Conservation (phyloP, 2,329 filamentous ascomycete species). For the Aureobasidium sp. region DNA sequence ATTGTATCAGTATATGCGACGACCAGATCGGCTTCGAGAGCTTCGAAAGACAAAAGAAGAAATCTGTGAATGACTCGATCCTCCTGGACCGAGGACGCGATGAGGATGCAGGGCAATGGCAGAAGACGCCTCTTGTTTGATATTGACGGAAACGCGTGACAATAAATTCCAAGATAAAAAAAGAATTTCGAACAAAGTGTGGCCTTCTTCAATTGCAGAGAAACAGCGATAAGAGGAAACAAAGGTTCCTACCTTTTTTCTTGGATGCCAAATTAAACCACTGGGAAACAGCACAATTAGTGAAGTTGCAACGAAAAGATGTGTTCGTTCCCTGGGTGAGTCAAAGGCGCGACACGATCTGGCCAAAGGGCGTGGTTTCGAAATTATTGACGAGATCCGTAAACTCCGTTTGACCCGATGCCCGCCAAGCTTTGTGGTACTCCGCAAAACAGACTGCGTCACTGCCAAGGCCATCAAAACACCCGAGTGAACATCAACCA, state of each 20-base stretch:
- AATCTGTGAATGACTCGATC: background rate
- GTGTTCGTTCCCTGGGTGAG: background rate
- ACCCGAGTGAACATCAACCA: background rate
- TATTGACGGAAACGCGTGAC: constrained; percentile 11
- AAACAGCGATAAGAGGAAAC: background rate
- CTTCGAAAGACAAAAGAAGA: background rate
- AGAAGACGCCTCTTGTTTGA: background rate
- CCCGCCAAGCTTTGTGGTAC: background rate
- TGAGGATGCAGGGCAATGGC: background rate
- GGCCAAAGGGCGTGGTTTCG: background rate
- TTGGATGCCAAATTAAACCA: background rate
- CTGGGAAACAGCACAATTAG: background rate
- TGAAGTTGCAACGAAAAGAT: background rate
- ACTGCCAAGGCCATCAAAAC: background rate
- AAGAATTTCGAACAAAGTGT: constrained; percentile 2
- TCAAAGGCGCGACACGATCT: background rate
- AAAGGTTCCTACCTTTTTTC: background rate
- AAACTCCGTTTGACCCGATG: background rate
- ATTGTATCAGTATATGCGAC: background rate
- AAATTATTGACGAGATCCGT: constrained; percentile 5
- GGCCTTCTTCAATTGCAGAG: background rate
- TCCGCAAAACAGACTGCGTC: background rate
- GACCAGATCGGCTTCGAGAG: background rate
- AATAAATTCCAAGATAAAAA: background rate
- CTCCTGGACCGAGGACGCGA: background rate